Conservation (phyloP, 371 early-diverging fungal species). For the Actinomortierella wolfii region DNA sequence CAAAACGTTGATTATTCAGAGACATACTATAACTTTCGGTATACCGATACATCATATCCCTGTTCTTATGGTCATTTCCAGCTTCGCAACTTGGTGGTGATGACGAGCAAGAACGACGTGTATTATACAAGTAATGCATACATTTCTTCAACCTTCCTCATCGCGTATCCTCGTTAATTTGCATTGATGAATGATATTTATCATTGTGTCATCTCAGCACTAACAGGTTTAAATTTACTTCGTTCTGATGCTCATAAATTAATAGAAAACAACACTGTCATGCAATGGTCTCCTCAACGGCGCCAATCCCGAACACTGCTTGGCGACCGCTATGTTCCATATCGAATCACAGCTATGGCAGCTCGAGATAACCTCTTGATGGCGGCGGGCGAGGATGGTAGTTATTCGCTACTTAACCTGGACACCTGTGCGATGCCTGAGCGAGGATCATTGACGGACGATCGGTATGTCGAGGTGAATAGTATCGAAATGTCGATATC, state of each 20-base stretch:
- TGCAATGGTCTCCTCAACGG: slow-evolving; percentile 69
- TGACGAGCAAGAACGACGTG: slow-evolving; percentile 74
- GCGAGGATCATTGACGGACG: slow-evolving; percentile 14
- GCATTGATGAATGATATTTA: too few relatives aligned
- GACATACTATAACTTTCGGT: slow-evolving; percentile 30
- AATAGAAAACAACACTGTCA: slow-evolving; percentile 56
- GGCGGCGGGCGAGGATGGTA: slow-evolving; percentile 59
- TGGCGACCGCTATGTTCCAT: slow-evolving; percentile 47
- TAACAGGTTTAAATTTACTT: not conserved
- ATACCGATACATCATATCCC: slow-evolving; percentile 32
- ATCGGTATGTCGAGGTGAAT: slow-evolving; percentile 22
- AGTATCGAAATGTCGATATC: slow-evolving; percentile 36
- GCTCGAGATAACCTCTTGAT: slow-evolving; percentile 50
- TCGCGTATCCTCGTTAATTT: too few relatives aligned
- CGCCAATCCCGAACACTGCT: slow-evolving; percentile 53
- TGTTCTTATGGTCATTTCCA: slow-evolving; percentile 68
- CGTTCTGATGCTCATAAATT: slow-evolving; percentile 1
- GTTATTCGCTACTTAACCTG: slow-evolving; percentile 26
- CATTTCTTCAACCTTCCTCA: too few relatives aligned
- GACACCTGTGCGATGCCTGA: slow-evolving; percentile 17
- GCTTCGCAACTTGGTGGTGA: slow-evolving; percentile 75
- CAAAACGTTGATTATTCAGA: too few relatives aligned
- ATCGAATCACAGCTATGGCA: slow-evolving; percentile 65
- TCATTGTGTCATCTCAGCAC: not conserved
- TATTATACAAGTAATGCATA: slow-evolving; percentile 64